Conservation (phyloP, 2,329 filamentous ascomycete species). For the Penicillium sp. region DNA sequence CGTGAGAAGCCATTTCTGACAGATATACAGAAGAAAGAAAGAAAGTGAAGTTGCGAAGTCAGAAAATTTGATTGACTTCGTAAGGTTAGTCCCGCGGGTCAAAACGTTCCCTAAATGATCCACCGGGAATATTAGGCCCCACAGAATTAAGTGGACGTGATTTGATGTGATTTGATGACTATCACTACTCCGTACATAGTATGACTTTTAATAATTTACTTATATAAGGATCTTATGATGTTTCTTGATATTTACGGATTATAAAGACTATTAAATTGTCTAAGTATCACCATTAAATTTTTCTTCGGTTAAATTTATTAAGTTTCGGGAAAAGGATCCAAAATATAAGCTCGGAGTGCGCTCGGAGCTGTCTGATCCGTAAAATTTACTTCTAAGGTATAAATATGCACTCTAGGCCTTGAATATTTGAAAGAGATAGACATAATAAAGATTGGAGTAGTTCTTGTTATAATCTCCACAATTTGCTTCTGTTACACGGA, state of each 20-base stretch:
- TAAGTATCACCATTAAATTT: background rate
- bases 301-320: background rate
- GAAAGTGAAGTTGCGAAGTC: background rate
- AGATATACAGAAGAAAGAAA: background rate
- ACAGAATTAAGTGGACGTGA: background rate
- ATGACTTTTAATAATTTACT: background rate
- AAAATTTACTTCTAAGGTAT: background rate
- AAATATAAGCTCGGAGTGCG: background rate
- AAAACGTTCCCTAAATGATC: constrained; percentile 1
- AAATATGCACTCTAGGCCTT: background rate
- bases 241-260: background rate
- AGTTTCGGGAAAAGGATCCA: background rate
- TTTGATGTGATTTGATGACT: background rate
- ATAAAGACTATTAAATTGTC: background rate
- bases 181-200: background rate
- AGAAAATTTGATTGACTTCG: constrained; percentile 18
- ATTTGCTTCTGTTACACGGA: background rate
- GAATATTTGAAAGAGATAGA: background rate
- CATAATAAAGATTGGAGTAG: background rate
- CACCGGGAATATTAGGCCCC: background rate
- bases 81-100: background rate
- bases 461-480: background rate
- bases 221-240: background rate
- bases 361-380: no score
- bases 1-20: constrained; percentile 18